These are phyloP conservation scores for Desmodesmus armatus DNA, from an alignment of 139 green algal genomes.

Conservation along the genomic window DNA sequence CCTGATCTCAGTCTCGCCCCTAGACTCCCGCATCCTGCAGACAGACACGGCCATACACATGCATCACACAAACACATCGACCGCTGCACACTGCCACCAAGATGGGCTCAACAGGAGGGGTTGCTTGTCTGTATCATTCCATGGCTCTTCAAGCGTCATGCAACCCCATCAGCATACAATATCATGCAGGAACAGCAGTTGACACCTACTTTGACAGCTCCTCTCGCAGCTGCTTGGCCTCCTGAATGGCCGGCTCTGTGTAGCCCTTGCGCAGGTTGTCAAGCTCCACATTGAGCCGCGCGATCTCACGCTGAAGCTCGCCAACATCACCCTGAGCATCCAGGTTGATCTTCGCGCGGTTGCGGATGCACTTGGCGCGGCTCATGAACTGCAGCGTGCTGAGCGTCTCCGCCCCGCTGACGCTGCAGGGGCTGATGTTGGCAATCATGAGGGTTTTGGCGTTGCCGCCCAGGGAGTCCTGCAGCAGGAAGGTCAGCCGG, in stretches of 20 bases:
- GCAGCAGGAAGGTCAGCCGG: conserved; percentile 97
- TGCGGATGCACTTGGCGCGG: conserved; percentile 92
- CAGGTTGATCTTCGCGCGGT: conserved; percentile 81
- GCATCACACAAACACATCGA: background rate
- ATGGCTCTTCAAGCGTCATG: background rate
- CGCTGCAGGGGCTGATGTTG: conserved; percentile 79
- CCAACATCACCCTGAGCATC: conserved; percentile 63
- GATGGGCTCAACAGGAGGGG: background rate
- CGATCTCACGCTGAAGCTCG: conserved; percentile 71
- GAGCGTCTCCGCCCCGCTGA: conserved; percentile 82
- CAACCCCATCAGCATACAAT: background rate
- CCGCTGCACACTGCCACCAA: background rate
- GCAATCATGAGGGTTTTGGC: conserved; percentile 96
- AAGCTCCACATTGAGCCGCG: conserved; percentile 63
- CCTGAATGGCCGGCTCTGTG: conserved; percentile 60
- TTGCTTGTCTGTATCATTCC: too few relatives aligned
- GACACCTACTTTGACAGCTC: conserved; percentile 13
- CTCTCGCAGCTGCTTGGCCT: conserved; percentile 47
- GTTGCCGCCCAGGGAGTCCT: conserved; percentile 95
- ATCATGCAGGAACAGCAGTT: background rate
- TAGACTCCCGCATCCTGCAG: conserved; percentile 46
- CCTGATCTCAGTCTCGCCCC: conserved; percentile 57
- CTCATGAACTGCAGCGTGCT: conserved; percentile 92
- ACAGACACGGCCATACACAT: background rate
- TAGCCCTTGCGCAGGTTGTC: conserved; percentile 56